Conservation (phyloP, 768 basidiomycete species). For the Cubamyces lactineus region DNA sequence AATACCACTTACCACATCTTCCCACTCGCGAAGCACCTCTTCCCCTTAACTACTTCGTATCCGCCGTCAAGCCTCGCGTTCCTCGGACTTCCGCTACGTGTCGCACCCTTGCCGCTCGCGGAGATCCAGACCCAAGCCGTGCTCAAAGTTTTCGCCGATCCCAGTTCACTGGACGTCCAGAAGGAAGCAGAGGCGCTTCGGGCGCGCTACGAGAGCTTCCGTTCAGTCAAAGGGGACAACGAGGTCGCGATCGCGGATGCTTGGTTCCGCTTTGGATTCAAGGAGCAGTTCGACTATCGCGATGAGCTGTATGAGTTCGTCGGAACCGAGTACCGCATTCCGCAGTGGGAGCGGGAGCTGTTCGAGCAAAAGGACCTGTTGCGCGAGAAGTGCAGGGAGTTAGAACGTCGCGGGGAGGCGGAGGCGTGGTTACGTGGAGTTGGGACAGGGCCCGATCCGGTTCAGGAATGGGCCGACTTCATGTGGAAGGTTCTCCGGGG, state of each 20-base stretch:
- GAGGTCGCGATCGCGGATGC: conserved; percentile 48
- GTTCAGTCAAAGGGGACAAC: conserved; percentile 24
- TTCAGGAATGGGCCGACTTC: conserved; percentile 64
- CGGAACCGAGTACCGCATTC: conserved; percentile 41
- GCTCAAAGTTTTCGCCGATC: conserved; percentile 56
- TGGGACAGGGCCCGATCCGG: conserved; percentile 61
- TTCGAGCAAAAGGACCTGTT: conserved; percentile 53
- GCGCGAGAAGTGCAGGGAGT: conserved; percentile 56
- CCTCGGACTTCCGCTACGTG: conserved; percentile 58
- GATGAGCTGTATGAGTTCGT: conserved; percentile 53
- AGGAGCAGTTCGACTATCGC: conserved; percentile 71
- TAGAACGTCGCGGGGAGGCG: conserved; percentile 59
- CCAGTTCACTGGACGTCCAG: conserved; percentile 48
- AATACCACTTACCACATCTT: conserved; percentile 72
- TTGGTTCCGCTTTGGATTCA: conserved; percentile 56
- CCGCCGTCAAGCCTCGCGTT: conserved; percentile 63
- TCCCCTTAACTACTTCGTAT: conserved; percentile 55
- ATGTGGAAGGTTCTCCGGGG: conserved; percentile 38
- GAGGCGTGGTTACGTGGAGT: conserved; percentile 63
- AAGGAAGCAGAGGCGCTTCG: conserved; percentile 52
- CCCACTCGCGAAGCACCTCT: conserved; percentile 71
- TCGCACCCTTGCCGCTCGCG: conserved; percentile 75
- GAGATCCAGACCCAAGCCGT: conserved; percentile 77
- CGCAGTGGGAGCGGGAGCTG: conserved; percentile 60
- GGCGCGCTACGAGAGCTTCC: conserved; percentile 50